phyloP scores from a whole-genome alignment of 176 grass and related monocot genomes.

The Musa acuminata region DNA sequence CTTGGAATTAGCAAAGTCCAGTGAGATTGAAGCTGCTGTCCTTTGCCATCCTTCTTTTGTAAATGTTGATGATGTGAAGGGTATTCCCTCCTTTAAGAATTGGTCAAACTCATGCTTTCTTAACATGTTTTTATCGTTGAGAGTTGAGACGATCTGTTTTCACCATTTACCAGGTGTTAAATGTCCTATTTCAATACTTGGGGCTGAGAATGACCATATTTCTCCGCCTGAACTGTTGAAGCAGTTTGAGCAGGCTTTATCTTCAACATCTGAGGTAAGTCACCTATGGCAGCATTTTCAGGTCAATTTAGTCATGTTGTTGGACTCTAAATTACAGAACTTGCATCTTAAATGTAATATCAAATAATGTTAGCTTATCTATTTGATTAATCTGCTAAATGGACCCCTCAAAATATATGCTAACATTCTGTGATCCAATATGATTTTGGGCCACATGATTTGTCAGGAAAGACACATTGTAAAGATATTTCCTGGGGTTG shows the following conservation, averaged over 20 bases:
- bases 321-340: not conserved
- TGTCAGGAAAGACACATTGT: conserved; percentile 22
- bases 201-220: no score
- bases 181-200: conserved; percentile 35
- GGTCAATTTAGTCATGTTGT: not conserved
- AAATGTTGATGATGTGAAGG: conserved; percentile 35
- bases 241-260: no score
- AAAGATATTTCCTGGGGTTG: conserved; percentile 32
- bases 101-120: not conserved
- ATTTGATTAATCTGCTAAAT: not conserved
- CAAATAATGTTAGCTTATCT: not conserved
- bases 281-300: no score
- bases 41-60: no score
- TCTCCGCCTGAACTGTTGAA: no score
- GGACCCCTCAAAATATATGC: not conserved
- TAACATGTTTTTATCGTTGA: no score
- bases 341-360: not conserved
- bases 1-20: no score
- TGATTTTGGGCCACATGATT: not conserved
- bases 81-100: conserved; percentile 3
- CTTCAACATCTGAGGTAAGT: no score
- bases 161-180: conserved; percentile 28
- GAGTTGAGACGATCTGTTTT: not conserved
- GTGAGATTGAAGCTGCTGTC: no score
- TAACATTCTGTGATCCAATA: not conserved